These are phyloP conservation scores for Pestalotiopsis sp. DNA, from an alignment of 2,329 filamentous ascomycete genomes.

Conservation along the genomic window DNA sequence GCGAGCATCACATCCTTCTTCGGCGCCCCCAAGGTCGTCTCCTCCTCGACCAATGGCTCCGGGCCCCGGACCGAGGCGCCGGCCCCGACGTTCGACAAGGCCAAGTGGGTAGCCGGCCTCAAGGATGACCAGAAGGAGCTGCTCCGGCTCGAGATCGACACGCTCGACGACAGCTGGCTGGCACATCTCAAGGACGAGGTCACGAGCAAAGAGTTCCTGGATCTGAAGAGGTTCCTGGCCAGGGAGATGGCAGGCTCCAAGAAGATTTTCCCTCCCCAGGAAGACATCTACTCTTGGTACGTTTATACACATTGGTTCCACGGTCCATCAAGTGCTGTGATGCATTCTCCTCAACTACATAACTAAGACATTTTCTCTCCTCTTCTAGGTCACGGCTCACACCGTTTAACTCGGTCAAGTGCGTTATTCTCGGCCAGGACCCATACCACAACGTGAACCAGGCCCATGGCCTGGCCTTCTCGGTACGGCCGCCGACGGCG, in stretches of 20 bases:
- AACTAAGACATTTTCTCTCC: not conserved
- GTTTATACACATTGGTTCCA: constrained; percentile 25
- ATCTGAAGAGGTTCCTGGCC: constrained; percentile 85
- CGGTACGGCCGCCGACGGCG: constrained; percentile 83
- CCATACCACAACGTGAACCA: constrained; percentile 96
- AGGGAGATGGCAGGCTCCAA: constrained; percentile 73
- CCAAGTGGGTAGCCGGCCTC: constrained; percentile 82
- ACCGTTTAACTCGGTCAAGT: constrained; percentile 84
- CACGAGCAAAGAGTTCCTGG: constrained; percentile 76
- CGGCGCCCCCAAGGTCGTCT: constrained; percentile 61
- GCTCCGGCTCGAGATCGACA: constrained; percentile 88
- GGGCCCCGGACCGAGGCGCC: constrained; percentile 30
- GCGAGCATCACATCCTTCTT: constrained; percentile 91
- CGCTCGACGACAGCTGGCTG: constrained; percentile 89
- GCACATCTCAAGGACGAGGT: constrained; percentile 87
- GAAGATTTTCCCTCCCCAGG: constrained; percentile 83
- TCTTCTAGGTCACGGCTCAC: constrained; percentile 85
- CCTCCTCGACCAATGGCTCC: constrained; percentile 25
- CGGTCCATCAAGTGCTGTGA: not conserved
- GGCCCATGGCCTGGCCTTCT: constrained; percentile 95
- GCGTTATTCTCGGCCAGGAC: constrained; percentile 93
- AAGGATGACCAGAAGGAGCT: constrained; percentile 81
- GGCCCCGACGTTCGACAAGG: constrained; percentile 76
- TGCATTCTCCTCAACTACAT: not conserved
- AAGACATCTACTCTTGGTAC: constrained; percentile 95